phyloP scores from a whole-genome alignment of 202 grass and related monocot species.

The Panicum hallii region DNA sequence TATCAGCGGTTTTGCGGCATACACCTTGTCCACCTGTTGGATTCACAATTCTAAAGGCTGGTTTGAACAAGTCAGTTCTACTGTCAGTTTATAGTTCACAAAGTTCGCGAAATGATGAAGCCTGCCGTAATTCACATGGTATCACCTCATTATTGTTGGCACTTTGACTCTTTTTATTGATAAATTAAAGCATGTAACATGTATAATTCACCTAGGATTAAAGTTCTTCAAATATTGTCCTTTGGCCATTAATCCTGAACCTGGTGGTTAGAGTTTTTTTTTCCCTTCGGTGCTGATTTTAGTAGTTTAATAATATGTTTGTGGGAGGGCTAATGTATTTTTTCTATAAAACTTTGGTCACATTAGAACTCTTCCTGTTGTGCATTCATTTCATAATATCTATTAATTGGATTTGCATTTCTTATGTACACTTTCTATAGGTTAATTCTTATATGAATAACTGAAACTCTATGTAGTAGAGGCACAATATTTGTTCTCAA shows the following conservation, averaged over 20 bases:
- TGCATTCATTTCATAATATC: conserved; percentile 10
- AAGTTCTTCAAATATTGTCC: conserved; percentile 20
- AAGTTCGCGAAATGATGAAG: conserved; percentile 57
- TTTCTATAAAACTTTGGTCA: not conserved
- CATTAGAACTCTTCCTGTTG: not conserved
- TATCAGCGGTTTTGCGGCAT: conserved; percentile 87
- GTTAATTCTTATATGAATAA: not conserved
- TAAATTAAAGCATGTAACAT: conserved; percentile 29
- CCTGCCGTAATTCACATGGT: conserved; percentile 72
- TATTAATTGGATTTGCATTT: conserved; percentile 25
- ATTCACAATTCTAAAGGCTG: conserved; percentile 91
- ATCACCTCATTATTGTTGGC: not conserved
- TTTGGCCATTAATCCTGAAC: conserved; percentile 4
- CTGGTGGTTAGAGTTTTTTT: not conserved
- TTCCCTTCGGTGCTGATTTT: not conserved
- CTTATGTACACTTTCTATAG: not conserved
- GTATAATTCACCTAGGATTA: conserved; percentile 15
- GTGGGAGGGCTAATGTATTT: not conserved
- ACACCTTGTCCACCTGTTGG: conserved; percentile 91
- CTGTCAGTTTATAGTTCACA: conserved; percentile 87
- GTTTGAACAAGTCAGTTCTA: conserved; percentile 94
- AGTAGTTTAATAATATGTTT: not conserved
- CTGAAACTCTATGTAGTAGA: not conserved
- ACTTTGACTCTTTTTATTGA: conserved; percentile 24
- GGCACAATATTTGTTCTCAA: not conserved